phyloP scores from a whole-genome alignment of 2,329 filamentous ascomycete genomes.

The Fusarium sp. region DNA sequence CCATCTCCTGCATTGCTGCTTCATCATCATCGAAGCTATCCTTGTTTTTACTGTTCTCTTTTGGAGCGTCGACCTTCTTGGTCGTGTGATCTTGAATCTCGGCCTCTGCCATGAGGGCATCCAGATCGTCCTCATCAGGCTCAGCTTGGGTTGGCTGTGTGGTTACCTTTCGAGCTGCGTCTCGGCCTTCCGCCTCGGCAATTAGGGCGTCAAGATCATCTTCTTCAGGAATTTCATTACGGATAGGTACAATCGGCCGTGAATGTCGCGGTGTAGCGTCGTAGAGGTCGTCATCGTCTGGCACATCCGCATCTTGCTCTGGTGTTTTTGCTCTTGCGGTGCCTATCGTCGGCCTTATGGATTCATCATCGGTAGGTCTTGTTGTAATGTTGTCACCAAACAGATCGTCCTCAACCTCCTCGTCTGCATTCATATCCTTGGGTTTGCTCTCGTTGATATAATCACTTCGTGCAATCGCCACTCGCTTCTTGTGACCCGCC shows the following conservation, averaged over 20 bases:
- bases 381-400: conserved; percentile 47
- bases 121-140: conserved; percentile 63
- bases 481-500: conserved; percentile 84
- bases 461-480: conserved; percentile 80
- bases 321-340: conserved; percentile 50
- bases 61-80: not conserved
- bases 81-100: conserved; percentile 48
- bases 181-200: conserved; percentile 59
- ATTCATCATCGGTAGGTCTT: conserved; percentile 20
- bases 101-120: conserved; percentile 67
- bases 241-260: conserved; percentile 41
- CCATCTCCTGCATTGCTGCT: conserved; percentile 76
- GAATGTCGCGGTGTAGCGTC: conserved; percentile 62
- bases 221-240: conserved; percentile 55
- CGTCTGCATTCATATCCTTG: conserved; percentile 54
- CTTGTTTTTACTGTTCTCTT: conserved; percentile 1
- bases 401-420: conserved; percentile 40
- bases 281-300: conserved; percentile 68
- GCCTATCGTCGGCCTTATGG: conserved; percentile 57
- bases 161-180: conserved; percentile 31
- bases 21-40: conserved; percentile 72
- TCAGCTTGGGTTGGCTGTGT: conserved; percentile 52
- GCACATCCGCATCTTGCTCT: conserved; percentile 45
- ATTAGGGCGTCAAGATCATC: conserved; percentile 68
- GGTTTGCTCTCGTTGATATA: conserved; percentile 86